These are phyloP conservation scores for Chenopodium berlandieri DNA, from an alignment of 148 eudicot species.

Conservation along the genomic window DNA sequence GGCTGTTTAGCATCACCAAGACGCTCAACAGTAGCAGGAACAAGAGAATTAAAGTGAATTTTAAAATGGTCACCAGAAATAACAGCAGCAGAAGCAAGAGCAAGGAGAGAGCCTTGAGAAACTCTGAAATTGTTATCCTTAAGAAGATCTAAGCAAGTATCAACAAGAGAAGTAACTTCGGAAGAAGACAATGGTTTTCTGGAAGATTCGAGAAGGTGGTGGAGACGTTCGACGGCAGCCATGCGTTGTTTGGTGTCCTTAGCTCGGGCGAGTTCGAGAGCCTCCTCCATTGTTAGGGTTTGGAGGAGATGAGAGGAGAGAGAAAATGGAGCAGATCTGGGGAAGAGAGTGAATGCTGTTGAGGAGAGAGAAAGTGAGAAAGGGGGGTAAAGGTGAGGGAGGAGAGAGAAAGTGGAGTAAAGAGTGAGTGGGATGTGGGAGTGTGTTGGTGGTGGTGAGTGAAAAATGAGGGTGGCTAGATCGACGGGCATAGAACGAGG, in stretches of 20 bases:
- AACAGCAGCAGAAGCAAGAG: constrained; percentile 89
- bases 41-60: constrained; percentile 82
- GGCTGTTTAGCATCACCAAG: constrained; percentile 92
- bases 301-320: background rate
- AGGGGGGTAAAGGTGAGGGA: background rate
- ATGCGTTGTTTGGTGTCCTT: constrained; percentile 95
- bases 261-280: constrained; percentile 63
- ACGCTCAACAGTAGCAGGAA: constrained; percentile 86
- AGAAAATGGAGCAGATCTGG: constrained; percentile 1
- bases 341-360: background rate
- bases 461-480: background rate
- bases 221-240: constrained; percentile 91
- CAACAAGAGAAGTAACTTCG: constrained; percentile 80
- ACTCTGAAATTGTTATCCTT: constrained; percentile 83
- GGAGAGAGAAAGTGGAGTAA: background rate
- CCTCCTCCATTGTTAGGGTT: constrained; percentile 76
- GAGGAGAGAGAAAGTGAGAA: background rate
- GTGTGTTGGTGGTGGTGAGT: background rate
- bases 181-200: constrained; percentile 58
- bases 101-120: constrained; percentile 75
- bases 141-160: constrained; percentile 90
- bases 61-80: constrained; percentile 82
- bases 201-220: constrained; percentile 85
- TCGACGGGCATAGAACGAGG: background rate
- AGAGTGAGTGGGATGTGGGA: background rate